Base-by-base conservation (phyloP, 78 protist species). In the Dictyostelium brefeldianum region DNA sequence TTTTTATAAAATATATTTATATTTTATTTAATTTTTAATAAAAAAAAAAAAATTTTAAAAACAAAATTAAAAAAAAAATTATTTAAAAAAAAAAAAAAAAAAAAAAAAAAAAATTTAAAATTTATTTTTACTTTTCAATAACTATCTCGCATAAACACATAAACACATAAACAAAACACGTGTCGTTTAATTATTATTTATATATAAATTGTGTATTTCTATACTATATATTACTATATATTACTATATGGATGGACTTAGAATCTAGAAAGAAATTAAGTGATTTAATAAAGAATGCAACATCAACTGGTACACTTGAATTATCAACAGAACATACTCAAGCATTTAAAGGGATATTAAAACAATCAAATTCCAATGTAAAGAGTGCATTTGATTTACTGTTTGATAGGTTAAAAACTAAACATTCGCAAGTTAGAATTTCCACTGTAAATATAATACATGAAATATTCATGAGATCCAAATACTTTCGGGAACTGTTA, bases 371-470 rank as follows among this genome's bases (percentile, higher is more conserved):
- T n/a, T 20, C 81, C 9, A 51, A 59, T 85, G 83, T 85, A 4
- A 85, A 85, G 51, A 51, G 81, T 62, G 92, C 92, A 29, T 77
- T 75, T 29, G 92, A 85, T 62, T 20, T 85, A 7, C 77, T 75
- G 17, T 74, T 85, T 20, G 92, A 85, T 31, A 85, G 69, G 12
- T 50, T 85, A 48, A 64, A 36, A 57, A 47, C 56, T 20, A 85
- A 85, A 77, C 92, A 85, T 77, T 54, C 83, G 29, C 92, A 85
- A 62, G 92, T 87, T 77, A 87, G 92, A 77, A 56, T 87, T 46
- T 87, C 92, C 47, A 65, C 84, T 64, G 29, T 87, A 7, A 87
- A 87, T 87, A 87, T 87, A 9, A 77, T 87, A 22, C 57, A 87
- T 87, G 93, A 77, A 59, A 62, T 87, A 27, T 87, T 87, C 65